Percentiles rank a stretch among this genome's conserved stretches.
phyloP scores from a whole-genome alignment of 2,329 filamentous ascomycete genomes.

The Lasiodiplodia hormozganensis region DNA sequence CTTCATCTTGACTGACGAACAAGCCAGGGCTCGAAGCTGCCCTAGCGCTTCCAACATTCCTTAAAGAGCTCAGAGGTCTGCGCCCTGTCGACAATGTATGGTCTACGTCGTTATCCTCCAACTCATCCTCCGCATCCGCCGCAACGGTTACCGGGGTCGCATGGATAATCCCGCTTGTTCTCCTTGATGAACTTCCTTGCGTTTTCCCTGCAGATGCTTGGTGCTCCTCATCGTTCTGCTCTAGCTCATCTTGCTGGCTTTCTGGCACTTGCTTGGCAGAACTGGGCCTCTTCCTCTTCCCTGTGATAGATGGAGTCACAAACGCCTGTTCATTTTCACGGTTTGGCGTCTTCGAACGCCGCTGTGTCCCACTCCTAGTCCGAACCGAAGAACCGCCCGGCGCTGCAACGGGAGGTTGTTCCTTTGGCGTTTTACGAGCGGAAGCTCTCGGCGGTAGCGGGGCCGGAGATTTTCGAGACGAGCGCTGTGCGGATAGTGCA shows the following conservation, averaged over 20 bases:
- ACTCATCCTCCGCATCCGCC: constrained; percentile 37
- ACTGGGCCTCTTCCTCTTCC: constrained; percentile 22
- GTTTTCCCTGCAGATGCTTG: constrained; percentile 39
- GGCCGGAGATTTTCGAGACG: constrained; percentile 8
- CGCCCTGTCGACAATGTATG: constrained; percentile 23
- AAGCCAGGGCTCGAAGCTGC: background rate
- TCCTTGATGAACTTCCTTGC: background rate
- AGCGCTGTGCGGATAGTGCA: constrained; percentile 1
- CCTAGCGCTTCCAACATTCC: background rate
- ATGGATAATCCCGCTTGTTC: constrained; percentile 34
- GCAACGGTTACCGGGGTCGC: constrained; percentile 33
- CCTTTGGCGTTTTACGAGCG: constrained; percentile 38
- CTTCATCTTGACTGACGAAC: background rate
- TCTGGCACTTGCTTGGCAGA: constrained; percentile 32
- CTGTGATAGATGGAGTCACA: constrained; percentile 7
- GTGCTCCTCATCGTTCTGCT: constrained; percentile 38
- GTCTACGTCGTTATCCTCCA: constrained; percentile 28
- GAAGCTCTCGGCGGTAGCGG: constrained; percentile 32
- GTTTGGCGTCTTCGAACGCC: constrained; percentile 17
- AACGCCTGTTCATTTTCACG: constrained; percentile 42
- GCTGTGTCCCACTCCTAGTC: background rate
- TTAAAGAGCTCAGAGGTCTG: background rate
- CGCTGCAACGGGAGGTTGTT: constrained; percentile 33
- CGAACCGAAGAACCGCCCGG: constrained; percentile 25
- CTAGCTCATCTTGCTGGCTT: constrained; percentile 43